Base-by-base conservation (phyloP, 768 basidiomycete species). In the Termitomyces sp. region DNA sequence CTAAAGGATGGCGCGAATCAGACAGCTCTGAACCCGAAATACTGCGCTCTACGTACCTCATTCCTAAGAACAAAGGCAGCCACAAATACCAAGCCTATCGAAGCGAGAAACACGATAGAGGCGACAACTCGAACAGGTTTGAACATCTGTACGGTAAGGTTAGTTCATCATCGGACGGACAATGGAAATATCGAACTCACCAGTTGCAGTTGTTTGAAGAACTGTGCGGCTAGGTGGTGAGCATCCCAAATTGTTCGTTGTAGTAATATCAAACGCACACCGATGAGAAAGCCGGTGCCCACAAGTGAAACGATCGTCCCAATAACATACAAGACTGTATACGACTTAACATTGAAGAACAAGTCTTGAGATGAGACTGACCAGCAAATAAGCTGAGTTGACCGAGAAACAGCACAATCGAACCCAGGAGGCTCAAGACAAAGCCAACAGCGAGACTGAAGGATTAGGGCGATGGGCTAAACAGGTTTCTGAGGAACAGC, bases 221-320 rank as follows among this genome's bases (percentile, higher is more conserved):
- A 94, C 90, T 93, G 54, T 7, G 44, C 17, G n/a, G 19, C n/a
- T 53, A 53, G 25, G 31, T 17, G 38, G 56, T 49, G 31, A 59
- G 56, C 56, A 50, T 60, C 29, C 27, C 25, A 23, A 14, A 23
- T n/a, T 27, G 47, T 2, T n/a, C 34, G 37, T 47, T 19, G 43
- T 51, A 41, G 21, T 35, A 40, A 29, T 35, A 17, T 48, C 48
- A 1, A 50, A 78, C 91, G 65, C 71, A 94, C 92, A 59, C 92
- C 92, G 55, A 96, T 85, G 66, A 96, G 74, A 77, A 97, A 96
- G 0, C 94, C 94, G 0, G 94, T 96, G 43, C 93, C 94, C 53
- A 89, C 69, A 50, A 98, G 82, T 14, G 90, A 88, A 57, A 96
- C 71, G 61, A 96, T 71, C 44, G 89, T 90, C 34, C 95, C 95